Evolutionary conservation across 106 monocot genomes (phyloP).

Genomic region (Acanthochlamys bracteata): DNA sequence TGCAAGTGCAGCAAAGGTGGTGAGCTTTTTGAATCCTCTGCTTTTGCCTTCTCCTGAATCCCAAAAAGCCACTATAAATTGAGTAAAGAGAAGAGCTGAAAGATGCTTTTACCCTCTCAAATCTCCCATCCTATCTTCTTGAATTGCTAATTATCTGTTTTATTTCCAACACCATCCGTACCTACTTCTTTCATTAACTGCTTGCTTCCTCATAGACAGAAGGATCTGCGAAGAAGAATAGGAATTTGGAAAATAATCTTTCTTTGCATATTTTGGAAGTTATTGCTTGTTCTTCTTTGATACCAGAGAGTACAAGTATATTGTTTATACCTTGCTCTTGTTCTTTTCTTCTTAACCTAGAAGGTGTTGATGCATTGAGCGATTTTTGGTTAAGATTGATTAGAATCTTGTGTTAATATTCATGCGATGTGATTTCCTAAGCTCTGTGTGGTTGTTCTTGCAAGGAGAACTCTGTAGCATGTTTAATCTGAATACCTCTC

Average conservation of each 20-base stretch:
- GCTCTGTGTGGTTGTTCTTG: not conserved
- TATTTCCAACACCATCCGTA: not conserved
- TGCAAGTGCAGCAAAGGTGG: slow-evolving; percentile 5
- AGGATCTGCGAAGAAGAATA: not conserved
- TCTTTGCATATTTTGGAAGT: too few species aligned
- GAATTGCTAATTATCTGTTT: not conserved
- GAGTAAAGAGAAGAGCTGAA: not conserved
- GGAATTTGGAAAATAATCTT: too few species aligned
- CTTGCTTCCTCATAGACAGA: not conserved
- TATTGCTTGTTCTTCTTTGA: too few species aligned
- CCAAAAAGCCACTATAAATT: not conserved
- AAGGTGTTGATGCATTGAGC: too few species aligned
- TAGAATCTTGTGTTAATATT: not conserved
- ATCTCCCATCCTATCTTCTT: not conserved
- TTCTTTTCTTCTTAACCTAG: too few species aligned
- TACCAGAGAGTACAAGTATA: too few species aligned
- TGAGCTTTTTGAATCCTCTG: slow-evolving; percentile 21
- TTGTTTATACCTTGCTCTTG: too few species aligned
- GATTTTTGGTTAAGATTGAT: too few species aligned
- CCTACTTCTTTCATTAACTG: not conserved
- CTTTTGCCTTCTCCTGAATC: not conserved
- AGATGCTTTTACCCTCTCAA: not conserved
- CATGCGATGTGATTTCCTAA: slow-evolving; percentile 7
- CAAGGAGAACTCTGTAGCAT: not conserved
- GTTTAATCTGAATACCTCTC: slow-evolving; percentile 4